phyloP scores from a whole-genome alignment of 768 basidiomycete species.

The Suillus plorans region DNA sequence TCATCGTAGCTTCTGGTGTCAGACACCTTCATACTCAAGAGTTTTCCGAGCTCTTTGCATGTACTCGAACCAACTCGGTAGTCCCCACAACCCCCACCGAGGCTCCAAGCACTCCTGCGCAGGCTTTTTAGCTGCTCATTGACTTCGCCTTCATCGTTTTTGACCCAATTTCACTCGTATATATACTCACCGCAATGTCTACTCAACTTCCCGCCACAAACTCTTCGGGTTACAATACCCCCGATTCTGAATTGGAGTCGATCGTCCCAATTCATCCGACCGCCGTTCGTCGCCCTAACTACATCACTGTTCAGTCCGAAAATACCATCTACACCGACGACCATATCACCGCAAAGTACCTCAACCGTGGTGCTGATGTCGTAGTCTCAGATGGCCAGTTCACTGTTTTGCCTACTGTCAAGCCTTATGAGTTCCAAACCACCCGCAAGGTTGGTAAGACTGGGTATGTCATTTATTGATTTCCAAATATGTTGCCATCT shows the following conservation, averaged over 20 bases:
- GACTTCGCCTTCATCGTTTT: constrained; percentile 28
- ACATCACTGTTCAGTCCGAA: constrained; percentile 79
- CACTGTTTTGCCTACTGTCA: constrained; percentile 74
- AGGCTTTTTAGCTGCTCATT: constrained; percentile 57
- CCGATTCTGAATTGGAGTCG: constrained; percentile 69
- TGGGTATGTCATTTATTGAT: constrained; percentile 59
- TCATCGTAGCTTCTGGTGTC: constrained; percentile 12
- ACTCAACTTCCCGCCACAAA: constrained; percentile 39
- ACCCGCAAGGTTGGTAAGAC: constrained; percentile 83
- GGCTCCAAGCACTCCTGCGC: constrained; percentile 82
- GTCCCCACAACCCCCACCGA: constrained; percentile 85
- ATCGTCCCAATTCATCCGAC: constrained; percentile 80
- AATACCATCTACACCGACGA: constrained; percentile 81
- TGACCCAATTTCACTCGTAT: constrained; percentile 23
- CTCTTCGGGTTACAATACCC: constrained; percentile 72
- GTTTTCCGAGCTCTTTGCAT: constrained; percentile 62
- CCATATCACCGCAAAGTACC: constrained; percentile 79
- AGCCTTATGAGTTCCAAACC: constrained; percentile 90
- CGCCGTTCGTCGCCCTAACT: constrained; percentile 71
- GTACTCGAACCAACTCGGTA: constrained; percentile 94
- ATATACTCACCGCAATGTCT: constrained; percentile 44
- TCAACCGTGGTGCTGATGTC: constrained; percentile 76
- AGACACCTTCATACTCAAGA: constrained; percentile 17
- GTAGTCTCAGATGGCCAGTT: constrained; percentile 71
- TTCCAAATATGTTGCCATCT: constrained; percentile 11